Evolutionary conservation across 352 stramenopile species (phyloP).

Genomic region (Pythium aquatile): DNA sequence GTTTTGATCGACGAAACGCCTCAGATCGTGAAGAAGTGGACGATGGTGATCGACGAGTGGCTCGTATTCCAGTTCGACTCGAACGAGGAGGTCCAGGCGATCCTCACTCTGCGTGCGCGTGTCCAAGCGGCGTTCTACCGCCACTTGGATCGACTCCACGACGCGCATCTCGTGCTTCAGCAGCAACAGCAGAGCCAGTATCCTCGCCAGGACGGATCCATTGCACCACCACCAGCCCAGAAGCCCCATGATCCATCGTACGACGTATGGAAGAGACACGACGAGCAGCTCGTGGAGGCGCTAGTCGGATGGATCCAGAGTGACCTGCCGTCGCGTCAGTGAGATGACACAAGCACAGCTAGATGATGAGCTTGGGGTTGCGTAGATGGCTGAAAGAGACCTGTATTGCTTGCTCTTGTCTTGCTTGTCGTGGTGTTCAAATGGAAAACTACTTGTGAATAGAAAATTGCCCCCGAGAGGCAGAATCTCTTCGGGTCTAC

Average conservation of each 20-base stretch:
- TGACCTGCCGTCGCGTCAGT: slow-evolving; percentile 32
- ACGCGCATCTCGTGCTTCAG: slow-evolving; percentile 21
- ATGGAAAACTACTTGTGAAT: too few species aligned
- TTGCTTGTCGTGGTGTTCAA: not conserved
- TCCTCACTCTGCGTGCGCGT: slow-evolving; percentile 54
- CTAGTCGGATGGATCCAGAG: slow-evolving; percentile 52
- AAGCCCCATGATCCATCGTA: slow-evolving; percentile 21
- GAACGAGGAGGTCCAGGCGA: slow-evolving; percentile 39
- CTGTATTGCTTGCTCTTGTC: not conserved
- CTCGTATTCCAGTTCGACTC: slow-evolving; percentile 58
- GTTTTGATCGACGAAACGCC: slow-evolving; percentile 33
- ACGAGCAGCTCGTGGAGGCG: slow-evolving; percentile 47
- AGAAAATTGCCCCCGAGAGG: not conserved
- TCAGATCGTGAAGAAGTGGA: slow-evolving; percentile 34
- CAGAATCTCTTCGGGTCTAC: not conserved
- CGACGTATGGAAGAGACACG: slow-evolving; percentile 35
- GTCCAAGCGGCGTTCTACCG: slow-evolving; percentile 62
- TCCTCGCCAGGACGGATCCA: slow-evolving; percentile 18
- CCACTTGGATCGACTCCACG: slow-evolving; percentile 63
- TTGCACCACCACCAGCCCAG: slow-evolving; percentile 1
- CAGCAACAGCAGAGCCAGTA: slow-evolving; percentile 16
- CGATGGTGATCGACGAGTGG: slow-evolving; percentile 74
- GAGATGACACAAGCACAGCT: not conserved
- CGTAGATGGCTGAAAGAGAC: not conserved
- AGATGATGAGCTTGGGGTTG: too few species aligned